Base-by-base conservation (phyloP, 768 basidiomycete genomes). In the Tricholoma sp. region DNA sequence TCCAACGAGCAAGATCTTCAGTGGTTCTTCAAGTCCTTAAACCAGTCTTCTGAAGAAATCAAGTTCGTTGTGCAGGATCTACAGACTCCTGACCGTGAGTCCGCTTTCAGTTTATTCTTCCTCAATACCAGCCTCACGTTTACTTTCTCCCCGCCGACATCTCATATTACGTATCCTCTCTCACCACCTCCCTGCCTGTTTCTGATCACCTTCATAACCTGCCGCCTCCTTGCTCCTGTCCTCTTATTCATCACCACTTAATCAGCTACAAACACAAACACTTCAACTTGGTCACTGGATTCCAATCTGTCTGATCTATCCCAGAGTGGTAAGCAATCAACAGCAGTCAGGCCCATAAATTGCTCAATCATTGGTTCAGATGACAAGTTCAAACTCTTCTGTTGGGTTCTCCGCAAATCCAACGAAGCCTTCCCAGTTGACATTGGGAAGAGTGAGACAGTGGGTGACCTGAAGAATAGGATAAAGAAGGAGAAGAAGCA, bases 331-430 rank as follows among this genome's bases (percentile, higher is more conserved):
- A 37, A 35, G 14, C 37, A 12, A 37, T 14, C 37, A 56, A 55
- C 49, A 53, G 10, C 54, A 27, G 49, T 24, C 63, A 57, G 22
- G 27, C 50, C 18, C 55, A 55, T 41, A 21, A 34, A 29, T 39
- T 4, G 3, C 16, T 39, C n/a, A 39, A 39, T n/a, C 14, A 39
- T 39, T 39, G 1, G 37, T 7, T 39, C 37, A 39, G 14, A 39
- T 39, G 37, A 39, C n/a, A n/a, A 39, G 37, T 39, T 39, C 37
- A 39, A 39, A n/a, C 7, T 16, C 37, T n/a, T 5, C 16, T 39
- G 16, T 39, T 39, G 37, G 37, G 7, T 39, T 39, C 37, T 39
- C 16, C 5, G 7, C 5, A 39, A 39, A n/a, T 39, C 37, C 16
- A 5, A 6, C 54, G 54, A 6, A 3, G 0, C 14, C 27, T 51